Evolutionary conservation across 2,329 filamentous ascomycete species (phyloP).

Genomic region (Aspergillus sp.): DNA sequence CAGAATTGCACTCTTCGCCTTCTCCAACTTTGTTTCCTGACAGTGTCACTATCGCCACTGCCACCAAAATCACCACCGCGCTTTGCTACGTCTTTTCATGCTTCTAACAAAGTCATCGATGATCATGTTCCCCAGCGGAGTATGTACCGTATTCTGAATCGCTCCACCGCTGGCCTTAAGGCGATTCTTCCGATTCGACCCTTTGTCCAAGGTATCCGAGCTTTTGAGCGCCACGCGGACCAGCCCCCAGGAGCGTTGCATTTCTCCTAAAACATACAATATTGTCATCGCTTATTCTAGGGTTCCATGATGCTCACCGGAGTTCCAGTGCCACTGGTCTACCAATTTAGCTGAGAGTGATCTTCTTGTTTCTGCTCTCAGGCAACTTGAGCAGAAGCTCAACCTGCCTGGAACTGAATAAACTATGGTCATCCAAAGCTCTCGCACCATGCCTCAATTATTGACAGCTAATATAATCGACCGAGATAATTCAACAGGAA

Average conservation of each 20-base stretch:
- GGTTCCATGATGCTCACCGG: neutral
- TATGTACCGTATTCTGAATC: neutral
- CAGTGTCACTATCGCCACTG: neutral
- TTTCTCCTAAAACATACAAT: neutral
- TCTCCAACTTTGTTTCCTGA: neutral
- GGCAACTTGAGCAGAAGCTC: too few relatives aligned
- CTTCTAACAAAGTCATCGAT: neutral
- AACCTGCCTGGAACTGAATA: too few relatives aligned
- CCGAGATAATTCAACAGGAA: slow-evolving; percentile 67
- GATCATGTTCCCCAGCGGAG: neutral
- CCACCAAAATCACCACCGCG: neutral
- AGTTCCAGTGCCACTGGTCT: too few relatives aligned
- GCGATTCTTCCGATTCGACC: neutral
- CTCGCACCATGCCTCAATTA: too few relatives aligned
- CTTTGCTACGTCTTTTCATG: neutral
- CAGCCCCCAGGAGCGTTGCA: neutral
- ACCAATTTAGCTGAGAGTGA: neutral
- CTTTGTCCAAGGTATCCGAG: neutral
- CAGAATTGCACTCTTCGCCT: neutral
- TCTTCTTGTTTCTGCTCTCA: neutral
- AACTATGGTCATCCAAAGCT: too few relatives aligned
- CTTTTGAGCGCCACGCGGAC: neutral
- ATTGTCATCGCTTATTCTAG: neutral
- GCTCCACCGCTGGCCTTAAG: neutral
- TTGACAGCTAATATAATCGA: too few relatives aligned